phyloP scores from a whole-genome alignment of 106 monocot species.

The Apostasia ramifera region DNA sequence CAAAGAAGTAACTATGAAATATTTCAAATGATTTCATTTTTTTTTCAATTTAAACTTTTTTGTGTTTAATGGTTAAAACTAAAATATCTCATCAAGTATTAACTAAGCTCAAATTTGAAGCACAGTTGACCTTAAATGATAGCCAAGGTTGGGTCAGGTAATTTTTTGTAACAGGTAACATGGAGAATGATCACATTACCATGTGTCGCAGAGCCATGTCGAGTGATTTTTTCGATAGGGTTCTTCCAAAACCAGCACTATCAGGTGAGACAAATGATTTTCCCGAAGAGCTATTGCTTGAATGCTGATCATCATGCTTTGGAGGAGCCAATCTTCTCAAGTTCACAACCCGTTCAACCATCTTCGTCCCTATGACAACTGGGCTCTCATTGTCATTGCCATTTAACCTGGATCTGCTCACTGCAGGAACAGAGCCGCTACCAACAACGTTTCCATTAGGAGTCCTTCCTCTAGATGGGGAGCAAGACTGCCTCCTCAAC shows the following conservation, averaged over 20 bases:
- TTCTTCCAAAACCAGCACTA: slow-evolving; percentile 62
- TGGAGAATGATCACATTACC: slow-evolving; percentile 21
- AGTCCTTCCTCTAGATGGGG: slow-evolving; percentile 63
- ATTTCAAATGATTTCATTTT: background rate
- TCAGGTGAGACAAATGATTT: slow-evolving; percentile 20
- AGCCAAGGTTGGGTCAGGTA: no score
- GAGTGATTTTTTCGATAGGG: slow-evolving; percentile 59
- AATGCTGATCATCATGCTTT: slow-evolving; percentile 41
- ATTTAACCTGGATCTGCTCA: slow-evolving; percentile 26
- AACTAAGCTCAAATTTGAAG: no score
- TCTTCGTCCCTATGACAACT: slow-evolving; percentile 68
- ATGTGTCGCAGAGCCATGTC: slow-evolving; percentile 80
- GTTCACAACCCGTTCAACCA: slow-evolving; percentile 72
- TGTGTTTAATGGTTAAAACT: no score
- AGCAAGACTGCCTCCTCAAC: slow-evolving; percentile 67
- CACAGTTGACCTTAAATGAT: no score
- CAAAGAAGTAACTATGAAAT: background rate
- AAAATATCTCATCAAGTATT: no score
- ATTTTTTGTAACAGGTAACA: no score
- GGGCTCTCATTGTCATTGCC: slow-evolving; percentile 41
- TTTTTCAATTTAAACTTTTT: background rate
- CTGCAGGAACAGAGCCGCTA: slow-evolving; percentile 42
- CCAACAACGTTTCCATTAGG: slow-evolving; percentile 36
- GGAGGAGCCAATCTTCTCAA: slow-evolving; percentile 70
- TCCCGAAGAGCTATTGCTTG: slow-evolving; percentile 3